Evolutionary conservation across 2,329 filamentous ascomycete species (phyloP), one percentile per base, ranked within the genome.

Genomic region (Monilinia laxa): DNA sequence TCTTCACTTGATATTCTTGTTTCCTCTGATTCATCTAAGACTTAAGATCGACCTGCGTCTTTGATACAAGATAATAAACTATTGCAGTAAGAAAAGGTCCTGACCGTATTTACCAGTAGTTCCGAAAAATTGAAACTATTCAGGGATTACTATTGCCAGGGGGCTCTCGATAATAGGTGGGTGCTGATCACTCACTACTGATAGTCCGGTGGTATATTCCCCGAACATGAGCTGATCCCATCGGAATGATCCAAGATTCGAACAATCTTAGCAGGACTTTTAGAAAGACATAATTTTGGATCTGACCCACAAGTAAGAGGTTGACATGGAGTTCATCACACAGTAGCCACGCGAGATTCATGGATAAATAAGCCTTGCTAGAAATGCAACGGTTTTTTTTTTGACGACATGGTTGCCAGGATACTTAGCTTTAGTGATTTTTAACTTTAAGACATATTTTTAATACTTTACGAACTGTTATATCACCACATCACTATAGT

Each of bases 281-380:
- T 35, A 40, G 23, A 25, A 52, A 54, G 25, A 38, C 38, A 45
- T 25, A 62, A 31, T 47, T 23, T 23, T 40, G 31, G 31, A 62
- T 25, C 38, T 62, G 23, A 52, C 35, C 38, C 38, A 14, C 38
- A 40, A 40, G 11, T 14, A 45, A 49, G 31, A 64, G 28, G 18
- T 25, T 20, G 31, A 35, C 28, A 49, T 49, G 42, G 42, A 59
- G 42, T 23, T 62, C 56, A 59, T 53, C 49, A 28, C 7, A 35
- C 31, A 35, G 31, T 62, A 40, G 64, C 64, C 64, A 66, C 64
- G 64, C 49, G 64, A 55, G 25, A 62, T 11, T 38, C 64, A 66
- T 66, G 64, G 64, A 66, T 66, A 54, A 38, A 42, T 16, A 42
- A 42, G 57, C 49, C 64, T 62, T 66, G 57, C 25, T 66, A n/a